A percentile compares a stretch with the other conserved stretches of the same genome.
These are phyloP conservation scores for Picea glauca DNA, from an alignment of 75 land plant genomes.

Conservation along the genomic window DNA sequence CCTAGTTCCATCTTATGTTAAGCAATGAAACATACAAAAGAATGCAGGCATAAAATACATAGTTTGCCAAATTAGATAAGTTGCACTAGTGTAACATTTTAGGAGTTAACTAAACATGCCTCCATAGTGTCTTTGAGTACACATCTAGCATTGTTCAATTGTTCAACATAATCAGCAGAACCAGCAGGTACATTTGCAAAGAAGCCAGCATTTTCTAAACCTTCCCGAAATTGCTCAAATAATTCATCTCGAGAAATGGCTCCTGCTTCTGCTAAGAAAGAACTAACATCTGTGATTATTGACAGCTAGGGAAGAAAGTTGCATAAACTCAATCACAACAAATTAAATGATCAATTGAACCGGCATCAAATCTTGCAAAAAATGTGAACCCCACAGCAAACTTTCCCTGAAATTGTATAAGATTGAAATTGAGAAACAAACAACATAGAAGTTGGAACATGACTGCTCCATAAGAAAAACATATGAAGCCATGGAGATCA, in stretches of 20 bases:
- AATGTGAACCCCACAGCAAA: neutral
- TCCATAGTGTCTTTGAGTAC: slow-evolving; percentile 13
- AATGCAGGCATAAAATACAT: neutral
- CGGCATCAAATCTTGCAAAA: neutral
- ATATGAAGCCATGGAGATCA: too few species aligned
- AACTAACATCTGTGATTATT: neutral
- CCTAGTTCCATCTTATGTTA: neutral
- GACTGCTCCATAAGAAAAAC: too few species aligned
- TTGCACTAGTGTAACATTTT: neutral
- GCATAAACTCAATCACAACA: neutral
- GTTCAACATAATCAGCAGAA: slow-evolving; percentile 11
- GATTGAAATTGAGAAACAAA: neutral
- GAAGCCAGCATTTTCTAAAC: slow-evolving; percentile 16
- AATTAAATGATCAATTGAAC: neutral
- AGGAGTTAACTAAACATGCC: slow-evolving; percentile 9
- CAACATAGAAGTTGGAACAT: too few species aligned
- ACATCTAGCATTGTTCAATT: slow-evolving; percentile 11
- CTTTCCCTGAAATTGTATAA: neutral
- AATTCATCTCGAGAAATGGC: slow-evolving; percentile 1
- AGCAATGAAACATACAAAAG: neutral
- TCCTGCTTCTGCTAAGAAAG: slow-evolving; percentile 9
- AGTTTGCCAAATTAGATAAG: neutral
- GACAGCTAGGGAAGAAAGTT: neutral
- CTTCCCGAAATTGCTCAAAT: slow-evolving; percentile 21
- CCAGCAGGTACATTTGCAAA: slow-evolving; percentile 9